Base-by-base conservation (phyloP, 2,329 filamentous ascomycete genomes). In the Penicillium rolfsii region DNA sequence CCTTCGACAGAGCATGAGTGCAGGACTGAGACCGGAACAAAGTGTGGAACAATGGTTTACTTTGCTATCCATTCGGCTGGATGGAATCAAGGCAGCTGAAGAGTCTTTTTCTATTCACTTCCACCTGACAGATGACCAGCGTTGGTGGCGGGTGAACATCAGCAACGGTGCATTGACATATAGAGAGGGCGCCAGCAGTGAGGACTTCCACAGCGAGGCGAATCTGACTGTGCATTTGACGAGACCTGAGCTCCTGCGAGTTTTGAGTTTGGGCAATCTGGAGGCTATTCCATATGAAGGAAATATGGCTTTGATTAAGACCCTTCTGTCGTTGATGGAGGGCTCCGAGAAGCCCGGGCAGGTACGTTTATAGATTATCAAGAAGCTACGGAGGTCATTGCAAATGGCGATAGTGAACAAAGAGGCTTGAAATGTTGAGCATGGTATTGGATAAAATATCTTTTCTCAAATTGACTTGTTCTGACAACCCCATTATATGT, bases 91-190 rank as follows among this genome's bases (percentile, higher is more conserved):
- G 38, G 55, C 55, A 8, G 22, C 41, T 22, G 45, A 41, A 30
- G 33, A 41, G 24, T 11, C 14, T 26, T 46, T 50, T 11, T 49
- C 38, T 2, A 50, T 57, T 41, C 35, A 57, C 9, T 36, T 57
- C n/a, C 33, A 45, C 26, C 16, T 57, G 11, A 41, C 30, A n/a
- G 55, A 57, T 8, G 36, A 46, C 8, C 22, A 52, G 35, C 38
- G 26, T 22, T 35, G 30, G 30, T 57, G 55, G 55, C 33, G 45
- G 4, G n/a, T 57, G 22, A 50, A 46, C 11, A 5, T 57, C 5
- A 57, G 45, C 35, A 57, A 57, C 24, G 55, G 33, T 16, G 45
- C 45, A 1, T 52, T 57, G 35, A 57, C 55, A 2, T 57, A 57
- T 24, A 40, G 55, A 19, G 26, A 52, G 8, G 49, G 19, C 6